Conservation (phyloP, 192 early-diverging fungal species). For the Umbelopsis isabellina region DNA sequence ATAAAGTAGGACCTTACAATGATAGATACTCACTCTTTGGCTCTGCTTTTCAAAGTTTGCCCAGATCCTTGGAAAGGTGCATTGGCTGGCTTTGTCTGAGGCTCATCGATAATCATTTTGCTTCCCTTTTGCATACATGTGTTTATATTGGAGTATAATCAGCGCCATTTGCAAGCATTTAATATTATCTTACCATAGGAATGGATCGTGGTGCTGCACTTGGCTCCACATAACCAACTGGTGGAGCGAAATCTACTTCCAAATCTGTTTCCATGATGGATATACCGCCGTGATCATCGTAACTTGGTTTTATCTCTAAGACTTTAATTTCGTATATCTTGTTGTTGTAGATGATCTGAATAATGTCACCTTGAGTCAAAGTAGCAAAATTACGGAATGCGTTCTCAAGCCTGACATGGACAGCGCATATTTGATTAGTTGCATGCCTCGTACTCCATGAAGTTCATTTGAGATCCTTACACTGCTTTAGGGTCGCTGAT, state of each 20-base stretch:
- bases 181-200: conserved; percentile 25
- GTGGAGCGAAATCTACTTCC: conserved; percentile 96
- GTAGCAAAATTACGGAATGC: conserved; percentile 90
- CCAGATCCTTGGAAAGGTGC: conserved; percentile 39
- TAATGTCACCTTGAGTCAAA: conserved; percentile 88
- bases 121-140: conserved; percentile 31
- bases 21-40: conserved; percentile 40
- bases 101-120: conserved; percentile 34
- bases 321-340: conserved; percentile 88
- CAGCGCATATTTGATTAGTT: background rate
- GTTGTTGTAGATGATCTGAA: conserved; percentile 91
- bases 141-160: background rate
- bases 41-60: conserved; percentile 34
- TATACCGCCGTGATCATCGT: conserved; percentile 67
- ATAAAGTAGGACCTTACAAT: background rate
- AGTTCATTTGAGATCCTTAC: conserved; percentile 39
- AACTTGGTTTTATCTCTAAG: conserved; percentile 81
- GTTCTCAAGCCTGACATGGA: conserved; percentile 74
- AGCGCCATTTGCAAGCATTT: background rate
- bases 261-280: conserved; percentile 97
- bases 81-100: conserved; percentile 13
- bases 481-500: conserved; percentile 97
- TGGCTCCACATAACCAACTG: conserved; percentile 95
- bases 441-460: background rate
- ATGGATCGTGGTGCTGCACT: conserved; percentile 26